Base-by-base conservation (phyloP, 345 rosid species). In the Erysimum cheiranthoides region DNA sequence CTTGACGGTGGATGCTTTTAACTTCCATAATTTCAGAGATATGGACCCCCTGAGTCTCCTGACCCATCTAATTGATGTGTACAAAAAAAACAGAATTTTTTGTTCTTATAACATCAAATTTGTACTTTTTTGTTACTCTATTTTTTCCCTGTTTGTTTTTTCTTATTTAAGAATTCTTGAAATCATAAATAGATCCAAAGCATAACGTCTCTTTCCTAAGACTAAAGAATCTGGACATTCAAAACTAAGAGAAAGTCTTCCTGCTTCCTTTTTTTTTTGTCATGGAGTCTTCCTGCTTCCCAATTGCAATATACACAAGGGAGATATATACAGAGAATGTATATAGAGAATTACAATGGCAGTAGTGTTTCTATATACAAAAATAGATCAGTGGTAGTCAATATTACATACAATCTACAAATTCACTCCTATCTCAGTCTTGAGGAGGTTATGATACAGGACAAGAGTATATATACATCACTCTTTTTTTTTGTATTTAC, bases 401-500 rank as follows among this genome's bases (percentile, higher is more conserved):
- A 35, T 45, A 36, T 57, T 56, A 71, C 62, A 71, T 57, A 50
- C 72, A 71, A 77, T 38, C 80, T 71, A 46, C 76, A 71, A 25
- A 21, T 21, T 53, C 70, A 76, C 75, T 60, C 61, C 63, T 60
- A 68, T 49, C 68, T 68, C 62, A 42, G 14, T 38, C 16, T 38
- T 28, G 61, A 74, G 52, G 10, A 53, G 56, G 57, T 52, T 51
- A 76, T 59, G 68, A 61, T 70, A 63, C 71, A 76, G 4, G 39
- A 35, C 75, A 54, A 61, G 8, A 58, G 68, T 50, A 18, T 53
- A 70, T 63, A 27, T 64, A 77, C 80, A 77, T 45, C 76, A 65
- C 61, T 54, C 75, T 45, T n/a, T 42, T 49, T 43, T 14, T 43
- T 40, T 45, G 76, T 77, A 71, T 77, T 64, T 77, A 76, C 79